Conservation (phyloP, 164 flowering plant genomes). For the Aristolochia californica region DNA sequence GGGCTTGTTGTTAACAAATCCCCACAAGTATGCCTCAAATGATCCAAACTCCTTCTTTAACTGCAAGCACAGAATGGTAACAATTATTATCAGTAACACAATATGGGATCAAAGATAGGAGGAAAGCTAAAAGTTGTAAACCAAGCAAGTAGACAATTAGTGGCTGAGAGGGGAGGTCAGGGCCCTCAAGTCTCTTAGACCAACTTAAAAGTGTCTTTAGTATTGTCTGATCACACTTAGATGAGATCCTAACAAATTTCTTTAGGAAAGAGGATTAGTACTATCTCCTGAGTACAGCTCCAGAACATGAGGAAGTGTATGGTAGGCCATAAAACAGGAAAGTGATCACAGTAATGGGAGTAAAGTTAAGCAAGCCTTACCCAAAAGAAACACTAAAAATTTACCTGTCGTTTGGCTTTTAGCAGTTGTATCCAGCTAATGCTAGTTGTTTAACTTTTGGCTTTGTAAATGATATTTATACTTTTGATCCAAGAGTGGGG, state of each 20-base stretch:
- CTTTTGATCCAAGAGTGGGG: neutral
- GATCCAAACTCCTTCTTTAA: constrained; percentile 52
- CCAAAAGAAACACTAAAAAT: neutral
- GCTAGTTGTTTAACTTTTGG: neutral
- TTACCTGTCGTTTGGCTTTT: neutral
- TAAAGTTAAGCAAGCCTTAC: neutral
- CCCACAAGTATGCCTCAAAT: constrained; percentile 74
- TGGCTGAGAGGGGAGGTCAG: too few species aligned
- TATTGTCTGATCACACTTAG: too few species aligned
- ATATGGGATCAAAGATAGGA: neutral
- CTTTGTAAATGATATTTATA: neutral
- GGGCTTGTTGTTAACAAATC: constrained; percentile 73
- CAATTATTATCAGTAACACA: neutral
- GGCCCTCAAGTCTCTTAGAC: too few species aligned
- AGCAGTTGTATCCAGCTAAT: neutral
- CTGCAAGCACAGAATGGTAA: constrained; percentile 24
- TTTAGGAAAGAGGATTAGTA: too few species aligned
- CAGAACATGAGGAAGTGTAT: too few species aligned
- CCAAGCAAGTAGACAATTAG: too few species aligned
- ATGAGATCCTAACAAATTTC: too few species aligned
- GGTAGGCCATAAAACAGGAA: too few species aligned
- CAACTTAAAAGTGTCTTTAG: too few species aligned
- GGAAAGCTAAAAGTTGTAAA: neutral
- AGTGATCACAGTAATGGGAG: too few species aligned
- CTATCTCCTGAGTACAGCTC: too few species aligned